phyloP scores from a whole-genome alignment of 2,329 filamentous ascomycete genomes.

The Epichloe elymi region DNA sequence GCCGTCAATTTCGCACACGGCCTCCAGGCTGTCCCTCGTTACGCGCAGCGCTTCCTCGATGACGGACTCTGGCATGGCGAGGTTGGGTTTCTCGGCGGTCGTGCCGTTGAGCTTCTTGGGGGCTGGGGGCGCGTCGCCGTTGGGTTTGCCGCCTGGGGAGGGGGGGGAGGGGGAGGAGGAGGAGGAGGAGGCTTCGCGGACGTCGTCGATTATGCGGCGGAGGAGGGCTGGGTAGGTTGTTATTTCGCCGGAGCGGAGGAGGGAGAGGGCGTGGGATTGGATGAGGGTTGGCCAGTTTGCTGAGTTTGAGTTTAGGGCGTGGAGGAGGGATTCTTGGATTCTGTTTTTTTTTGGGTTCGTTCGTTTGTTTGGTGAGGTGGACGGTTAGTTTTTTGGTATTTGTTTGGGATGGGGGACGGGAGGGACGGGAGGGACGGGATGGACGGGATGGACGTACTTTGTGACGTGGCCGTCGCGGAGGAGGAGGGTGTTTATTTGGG shows the following conservation, averaged over 20 bases:
- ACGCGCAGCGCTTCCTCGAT: conserved; percentile 48
- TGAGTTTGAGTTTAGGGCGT: conserved; percentile 44
- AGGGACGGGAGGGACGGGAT: conserved; percentile 5
- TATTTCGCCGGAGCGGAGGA: conserved; percentile 47
- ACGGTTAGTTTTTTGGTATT: not conserved
- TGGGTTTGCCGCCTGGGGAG: conserved; percentile 20
- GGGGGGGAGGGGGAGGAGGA: conserved; percentile 9
- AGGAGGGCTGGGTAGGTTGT: conserved; percentile 49
- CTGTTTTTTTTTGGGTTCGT: conserved; percentile 22
- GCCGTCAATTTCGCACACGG: conserved; percentile 28
- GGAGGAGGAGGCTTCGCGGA: conserved; percentile 34
- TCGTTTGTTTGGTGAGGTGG: not conserved
- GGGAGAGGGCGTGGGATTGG: conserved; percentile 44
- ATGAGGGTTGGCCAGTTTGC: conserved; percentile 51
- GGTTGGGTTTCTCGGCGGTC: conserved; percentile 18
- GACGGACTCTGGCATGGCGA: conserved; percentile 46
- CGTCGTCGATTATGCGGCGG: conserved; percentile 46
- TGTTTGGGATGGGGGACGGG: not conserved
- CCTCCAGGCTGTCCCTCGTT: conserved; percentile 44
- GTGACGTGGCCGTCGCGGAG: conserved; percentile 45
- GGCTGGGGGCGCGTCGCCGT: conserved; percentile 14
- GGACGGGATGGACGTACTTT: conserved; percentile 30
- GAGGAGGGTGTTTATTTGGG: conserved; percentile 46
- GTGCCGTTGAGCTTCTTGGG: conserved; percentile 16
- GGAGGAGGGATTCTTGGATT: conserved; percentile 51